phyloP scores from a whole-genome alignment of 129 eudicot genomes.

The Kitagawia praeruptora region DNA sequence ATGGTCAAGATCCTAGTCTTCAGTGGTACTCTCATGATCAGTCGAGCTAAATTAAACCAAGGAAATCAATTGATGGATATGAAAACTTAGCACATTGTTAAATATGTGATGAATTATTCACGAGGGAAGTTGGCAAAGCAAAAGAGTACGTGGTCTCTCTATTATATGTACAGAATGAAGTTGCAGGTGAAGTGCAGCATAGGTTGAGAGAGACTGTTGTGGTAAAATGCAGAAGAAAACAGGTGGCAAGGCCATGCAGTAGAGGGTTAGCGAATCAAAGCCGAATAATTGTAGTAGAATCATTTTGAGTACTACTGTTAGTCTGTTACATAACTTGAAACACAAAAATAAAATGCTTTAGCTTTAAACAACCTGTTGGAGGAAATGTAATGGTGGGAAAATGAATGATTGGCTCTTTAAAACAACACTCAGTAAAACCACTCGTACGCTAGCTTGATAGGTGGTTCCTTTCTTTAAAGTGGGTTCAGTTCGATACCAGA shows the following conservation, averaged over 20 bases:
- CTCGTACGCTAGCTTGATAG: too few species aligned
- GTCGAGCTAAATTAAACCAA: conserved; percentile 38
- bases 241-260: neutral
- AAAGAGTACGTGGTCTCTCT: neutral
- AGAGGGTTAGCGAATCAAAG: neutral
- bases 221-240: neutral
- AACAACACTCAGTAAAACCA: neutral
- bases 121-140: neutral
- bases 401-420: neutral
- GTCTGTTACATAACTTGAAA: neutral
- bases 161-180: conserved; percentile 2
- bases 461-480: too few species aligned
- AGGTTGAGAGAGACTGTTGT: neutral
- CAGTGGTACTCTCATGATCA: conserved; percentile 72
- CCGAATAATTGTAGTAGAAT: neutral
- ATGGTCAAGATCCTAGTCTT: conserved; percentile 79
- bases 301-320: neutral
- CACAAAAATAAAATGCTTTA: neutral
- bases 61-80: neutral
- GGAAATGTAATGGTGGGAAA: neutral
- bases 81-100: neutral
- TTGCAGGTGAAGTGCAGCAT: conserved; percentile 10
- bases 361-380: too few species aligned
- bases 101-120: neutral
- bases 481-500: too few species aligned